Evolutionary conservation across 2,329 filamentous ascomycete species (phyloP).

Genomic region (Fusarium albosuccineum): DNA sequence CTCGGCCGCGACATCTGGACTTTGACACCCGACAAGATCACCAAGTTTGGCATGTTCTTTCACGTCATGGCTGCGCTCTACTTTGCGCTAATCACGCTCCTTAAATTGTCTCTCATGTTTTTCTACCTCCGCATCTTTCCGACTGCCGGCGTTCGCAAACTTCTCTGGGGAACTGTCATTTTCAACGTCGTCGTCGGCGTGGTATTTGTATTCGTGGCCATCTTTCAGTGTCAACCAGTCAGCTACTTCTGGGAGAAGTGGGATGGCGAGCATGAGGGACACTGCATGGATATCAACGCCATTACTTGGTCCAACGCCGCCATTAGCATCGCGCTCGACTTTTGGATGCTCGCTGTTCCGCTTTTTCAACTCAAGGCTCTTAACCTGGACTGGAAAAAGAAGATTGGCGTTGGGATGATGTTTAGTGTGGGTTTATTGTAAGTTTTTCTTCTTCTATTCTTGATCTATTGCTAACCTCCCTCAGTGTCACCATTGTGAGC

Average conservation of each 20-base stretch:
- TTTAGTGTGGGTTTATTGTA: conserved; percentile 64
- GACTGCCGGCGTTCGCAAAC: conserved; percentile 49
- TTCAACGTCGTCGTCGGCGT: conserved; percentile 57
- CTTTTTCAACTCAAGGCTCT: conserved; percentile 59
- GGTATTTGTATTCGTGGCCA: conserved; percentile 56
- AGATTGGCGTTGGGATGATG: conserved; percentile 63
- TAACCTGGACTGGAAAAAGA: conserved; percentile 62
- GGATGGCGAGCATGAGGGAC: conserved; percentile 61
- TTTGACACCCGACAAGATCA: conserved; percentile 56
- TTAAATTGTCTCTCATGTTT: conserved; percentile 65
- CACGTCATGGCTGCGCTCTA: conserved; percentile 61
- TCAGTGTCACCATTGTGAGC: conserved; percentile 54
- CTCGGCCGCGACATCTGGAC: conserved; percentile 67
- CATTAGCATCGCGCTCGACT: conserved; percentile 66
- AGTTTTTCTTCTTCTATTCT: conserved; percentile 30
- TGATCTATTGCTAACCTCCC: conserved; percentile 4
- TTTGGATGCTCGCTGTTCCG: conserved; percentile 66
- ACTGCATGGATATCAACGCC: conserved; percentile 63
- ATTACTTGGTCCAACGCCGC: conserved; percentile 65
- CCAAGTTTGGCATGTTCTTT: conserved; percentile 58
- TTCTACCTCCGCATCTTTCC: conserved; percentile 70
- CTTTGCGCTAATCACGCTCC: conserved; percentile 59
- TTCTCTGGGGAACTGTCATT: conserved; percentile 58
- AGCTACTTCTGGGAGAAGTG: conserved; percentile 66
- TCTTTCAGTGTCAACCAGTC: conserved; percentile 67